Base-by-base conservation (phyloP, 192 early-diverging fungal species). In the Podila minutissima region DNA sequence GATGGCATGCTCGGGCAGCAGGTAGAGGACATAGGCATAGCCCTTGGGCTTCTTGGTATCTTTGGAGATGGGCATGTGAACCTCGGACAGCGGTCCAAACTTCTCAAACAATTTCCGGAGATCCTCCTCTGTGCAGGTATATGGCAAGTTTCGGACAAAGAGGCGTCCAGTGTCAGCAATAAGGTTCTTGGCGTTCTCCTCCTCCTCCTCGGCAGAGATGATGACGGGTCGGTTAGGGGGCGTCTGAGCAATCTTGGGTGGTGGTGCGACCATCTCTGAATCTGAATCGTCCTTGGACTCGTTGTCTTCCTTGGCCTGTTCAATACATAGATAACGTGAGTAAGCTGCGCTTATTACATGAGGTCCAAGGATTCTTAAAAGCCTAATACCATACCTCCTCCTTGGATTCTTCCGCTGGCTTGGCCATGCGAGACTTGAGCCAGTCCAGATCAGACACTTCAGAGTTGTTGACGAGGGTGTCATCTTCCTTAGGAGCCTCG, bases 101-200 rank as follows among this genome's bases (percentile, higher is more conserved):
- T 88, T 90, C 58, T 92, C 89, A 83, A 99, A 98, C 48, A 89
- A 61, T 33, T 87, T 83, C 57, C 93, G 89, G 37, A 99, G 78
- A 67, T 99, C 98, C 10, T 97, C 91, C 64, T 93, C 93, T 0
- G 96, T 95, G 64, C 94, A 93, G 58, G 93, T 86, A 85, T 95
- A 99, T 26, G 98, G 87, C 37, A 99, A 88, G 76, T 99, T 99
- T 64, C 93, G 90, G 51, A 99, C 89, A 88, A 96, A 98, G 31
- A 99, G 87, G 26, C 98, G 92, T 0, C 97, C 98, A 19, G 98
- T 99, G 59, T 99, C 96, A 3, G 91, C 86, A 84, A 99, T 98
- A 24, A 93, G 83, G 22, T 93, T 89, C 31, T 86, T 86, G 32
- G 89, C 74, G 1, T 83, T 69, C 22, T 74, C 70, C 26, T 83